Conservation (phyloP, 2,329 filamentous ascomycete species). For the Fusarium tanahbumbuense region DNA sequence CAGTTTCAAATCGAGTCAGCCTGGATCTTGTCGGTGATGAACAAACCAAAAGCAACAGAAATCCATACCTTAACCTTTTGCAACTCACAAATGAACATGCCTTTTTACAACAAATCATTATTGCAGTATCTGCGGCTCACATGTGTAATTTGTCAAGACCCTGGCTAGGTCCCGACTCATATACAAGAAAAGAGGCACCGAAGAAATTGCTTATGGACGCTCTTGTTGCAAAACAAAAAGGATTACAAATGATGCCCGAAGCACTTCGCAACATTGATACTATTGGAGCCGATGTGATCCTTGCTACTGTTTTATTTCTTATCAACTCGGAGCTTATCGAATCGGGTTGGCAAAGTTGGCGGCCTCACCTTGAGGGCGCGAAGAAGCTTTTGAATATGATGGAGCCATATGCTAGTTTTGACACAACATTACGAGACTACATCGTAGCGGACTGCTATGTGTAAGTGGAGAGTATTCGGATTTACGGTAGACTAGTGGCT, state of each 20-base stretch:
- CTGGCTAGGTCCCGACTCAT: conserved; percentile 34
- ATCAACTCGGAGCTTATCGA: conserved; percentile 63
- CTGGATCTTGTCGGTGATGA: conserved; percentile 62
- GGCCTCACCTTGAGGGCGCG: conserved; percentile 59
- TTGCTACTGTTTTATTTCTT: conserved; percentile 61
- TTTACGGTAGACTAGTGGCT: background rate
- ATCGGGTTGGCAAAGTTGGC: conserved; percentile 60
- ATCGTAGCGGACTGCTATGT: conserved; percentile 61
- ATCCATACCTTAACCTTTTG: conserved; percentile 59
- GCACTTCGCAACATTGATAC: conserved; percentile 54
- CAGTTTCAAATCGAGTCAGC: conserved; percentile 61
- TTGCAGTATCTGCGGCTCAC: conserved; percentile 61
- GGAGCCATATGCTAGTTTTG: conserved; percentile 48
- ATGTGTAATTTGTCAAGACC: conserved; percentile 52
- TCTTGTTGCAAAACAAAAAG: conserved; percentile 58
- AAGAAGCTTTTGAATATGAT: conserved; percentile 56
- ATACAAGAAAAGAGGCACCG: conserved; percentile 49
- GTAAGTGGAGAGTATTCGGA: conserved; percentile 41
- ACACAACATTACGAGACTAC: conserved; percentile 55
- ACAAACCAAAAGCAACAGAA: conserved; percentile 52
- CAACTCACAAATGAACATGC: conserved; percentile 54
- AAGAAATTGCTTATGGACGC: conserved; percentile 53
- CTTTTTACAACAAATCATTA: conserved; percentile 58
- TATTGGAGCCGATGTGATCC: conserved; percentile 54
- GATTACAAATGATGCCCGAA: conserved; percentile 54